These are phyloP conservation scores for Coemansia sp. DNA, from an alignment of 192 early-diverging fungal species.

Conservation along the genomic window DNA sequence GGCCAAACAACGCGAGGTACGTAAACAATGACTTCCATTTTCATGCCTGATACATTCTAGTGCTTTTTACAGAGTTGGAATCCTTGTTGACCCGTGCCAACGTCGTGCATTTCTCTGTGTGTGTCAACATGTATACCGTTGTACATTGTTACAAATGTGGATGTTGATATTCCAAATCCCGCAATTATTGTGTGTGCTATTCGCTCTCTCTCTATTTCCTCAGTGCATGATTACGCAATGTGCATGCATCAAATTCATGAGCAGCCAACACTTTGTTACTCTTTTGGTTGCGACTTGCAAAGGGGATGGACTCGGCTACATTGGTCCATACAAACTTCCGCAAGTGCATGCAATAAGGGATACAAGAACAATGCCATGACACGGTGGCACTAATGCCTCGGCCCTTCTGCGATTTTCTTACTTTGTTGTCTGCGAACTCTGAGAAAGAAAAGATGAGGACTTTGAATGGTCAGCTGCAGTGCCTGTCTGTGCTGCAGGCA, in stretches of 20 bases:
- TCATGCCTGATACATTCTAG: neutral
- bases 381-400: slow-evolving; percentile 9
- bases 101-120: neutral
- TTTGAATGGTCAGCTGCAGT: neutral
- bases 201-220: neutral
- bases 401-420: neutral
- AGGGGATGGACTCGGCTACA: neutral
- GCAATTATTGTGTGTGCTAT: neutral
- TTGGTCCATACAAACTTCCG: neutral
- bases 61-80: neutral
- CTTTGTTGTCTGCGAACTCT: no score
- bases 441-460: neutral
- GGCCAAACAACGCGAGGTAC: slow-evolving; percentile 65
- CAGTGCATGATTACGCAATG: slow-evolving; percentile 3
- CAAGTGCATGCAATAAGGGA: neutral
- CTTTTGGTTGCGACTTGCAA: neutral
- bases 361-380: slow-evolving; percentile 3
- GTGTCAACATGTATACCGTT: neutral
- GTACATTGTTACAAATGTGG: neutral
- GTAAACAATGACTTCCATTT: slow-evolving; percentile 10
- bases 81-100: slow-evolving; percentile 1
- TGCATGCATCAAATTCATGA: neutral
- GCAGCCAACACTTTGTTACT: neutral
- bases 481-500: no score
- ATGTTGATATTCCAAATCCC: neutral